Evolutionary conservation across 2,329 filamentous ascomycete genomes (phyloP).

Genomic region (Teratosphaeria zuluensis): DNA sequence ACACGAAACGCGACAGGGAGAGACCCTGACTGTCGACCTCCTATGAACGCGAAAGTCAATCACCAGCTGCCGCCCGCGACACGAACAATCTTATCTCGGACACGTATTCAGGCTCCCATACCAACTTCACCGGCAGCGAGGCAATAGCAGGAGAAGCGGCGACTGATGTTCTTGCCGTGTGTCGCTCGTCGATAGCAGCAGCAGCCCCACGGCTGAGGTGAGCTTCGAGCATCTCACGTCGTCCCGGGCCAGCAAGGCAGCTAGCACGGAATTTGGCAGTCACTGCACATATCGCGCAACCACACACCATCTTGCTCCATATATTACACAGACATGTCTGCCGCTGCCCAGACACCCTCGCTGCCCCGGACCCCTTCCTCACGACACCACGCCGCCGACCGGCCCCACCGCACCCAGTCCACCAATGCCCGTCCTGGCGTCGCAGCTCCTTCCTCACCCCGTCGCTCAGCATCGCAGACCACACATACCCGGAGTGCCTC

Average conservation of each 20-base stretch:
- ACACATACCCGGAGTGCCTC: constrained; percentile 32
- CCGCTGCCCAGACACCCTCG: constrained; percentile 37
- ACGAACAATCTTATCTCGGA: not conserved
- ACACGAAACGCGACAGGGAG: not conserved
- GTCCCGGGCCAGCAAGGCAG: not conserved
- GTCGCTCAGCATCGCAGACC: constrained; percentile 27
- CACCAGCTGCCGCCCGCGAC: not conserved
- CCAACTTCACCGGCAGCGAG: not conserved
- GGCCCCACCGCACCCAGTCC: constrained; percentile 33
- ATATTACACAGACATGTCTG: constrained; percentile 23
- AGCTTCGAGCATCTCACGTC: not conserved
- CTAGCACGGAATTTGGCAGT: not conserved
- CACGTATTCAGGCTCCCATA: not conserved
- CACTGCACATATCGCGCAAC: not conserved
- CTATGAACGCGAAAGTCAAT: not conserved
- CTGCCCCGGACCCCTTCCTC: constrained; percentile 42
- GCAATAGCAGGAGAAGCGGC: not conserved
- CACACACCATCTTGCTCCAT: not conserved
- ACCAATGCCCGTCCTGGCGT: constrained; percentile 22
- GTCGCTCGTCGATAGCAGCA: not conserved
- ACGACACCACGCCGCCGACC: constrained; percentile 34
- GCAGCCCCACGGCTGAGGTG: not conserved
- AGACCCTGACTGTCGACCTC: not conserved
- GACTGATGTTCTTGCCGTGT: not conserved
- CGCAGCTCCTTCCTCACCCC: constrained; percentile 21